A percentile compares a stretch with the other conserved stretches of the same genome.
These are phyloP conservation scores for Phyllosticta citribraziliensis DNA, from an alignment of 2,329 filamentous ascomycete genomes.

Conservation along the genomic window DNA sequence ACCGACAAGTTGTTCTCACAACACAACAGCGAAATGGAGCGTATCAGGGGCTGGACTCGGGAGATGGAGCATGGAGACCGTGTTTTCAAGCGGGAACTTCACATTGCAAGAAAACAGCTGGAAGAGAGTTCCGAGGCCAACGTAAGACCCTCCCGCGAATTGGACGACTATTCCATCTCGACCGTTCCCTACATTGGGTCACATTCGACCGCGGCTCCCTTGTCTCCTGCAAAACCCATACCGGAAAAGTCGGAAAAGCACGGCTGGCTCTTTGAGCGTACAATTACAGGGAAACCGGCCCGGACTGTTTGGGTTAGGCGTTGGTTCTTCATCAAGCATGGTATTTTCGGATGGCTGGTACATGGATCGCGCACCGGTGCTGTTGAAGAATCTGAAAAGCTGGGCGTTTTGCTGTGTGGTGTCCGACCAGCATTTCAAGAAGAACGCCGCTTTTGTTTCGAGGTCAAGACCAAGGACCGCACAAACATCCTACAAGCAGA, in stretches of 20 bases:
- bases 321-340: slow-evolving; percentile 94
- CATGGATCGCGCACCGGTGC: slow-evolving; percentile 70
- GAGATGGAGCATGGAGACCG: slow-evolving; percentile 89
- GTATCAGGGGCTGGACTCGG: slow-evolving; percentile 83
- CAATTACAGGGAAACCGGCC: slow-evolving; percentile 76
- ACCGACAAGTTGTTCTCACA: slow-evolving; percentile 52
- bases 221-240: slow-evolving; percentile 43
- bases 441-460: slow-evolving; percentile 92
- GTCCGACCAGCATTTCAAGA: slow-evolving; percentile 85
- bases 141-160: slow-evolving; percentile 74
- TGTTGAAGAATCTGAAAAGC: slow-evolving; percentile 92
- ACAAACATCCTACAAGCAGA: slow-evolving; percentile 86
- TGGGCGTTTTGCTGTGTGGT: slow-evolving; percentile 87
- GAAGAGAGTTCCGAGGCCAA: slow-evolving; percentile 63
- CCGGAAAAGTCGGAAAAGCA: slow-evolving; percentile 63
- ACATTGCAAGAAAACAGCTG: slow-evolving; percentile 68
- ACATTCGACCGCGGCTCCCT: slow-evolving; percentile 36
- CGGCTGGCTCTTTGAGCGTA: slow-evolving; percentile 83
- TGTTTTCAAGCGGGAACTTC: slow-evolving; percentile 71
- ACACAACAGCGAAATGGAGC: slow-evolving; percentile 74
- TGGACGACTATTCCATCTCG: slow-evolving; percentile 84
- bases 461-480: slow-evolving; percentile 94
- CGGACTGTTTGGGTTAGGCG: slow-evolving; percentile 81
- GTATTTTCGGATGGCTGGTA: slow-evolving; percentile 90
- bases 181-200: slow-evolving; percentile 80